Conservation (phyloP, 129 eudicot genomes). For the Artemisia argyi region DNA sequence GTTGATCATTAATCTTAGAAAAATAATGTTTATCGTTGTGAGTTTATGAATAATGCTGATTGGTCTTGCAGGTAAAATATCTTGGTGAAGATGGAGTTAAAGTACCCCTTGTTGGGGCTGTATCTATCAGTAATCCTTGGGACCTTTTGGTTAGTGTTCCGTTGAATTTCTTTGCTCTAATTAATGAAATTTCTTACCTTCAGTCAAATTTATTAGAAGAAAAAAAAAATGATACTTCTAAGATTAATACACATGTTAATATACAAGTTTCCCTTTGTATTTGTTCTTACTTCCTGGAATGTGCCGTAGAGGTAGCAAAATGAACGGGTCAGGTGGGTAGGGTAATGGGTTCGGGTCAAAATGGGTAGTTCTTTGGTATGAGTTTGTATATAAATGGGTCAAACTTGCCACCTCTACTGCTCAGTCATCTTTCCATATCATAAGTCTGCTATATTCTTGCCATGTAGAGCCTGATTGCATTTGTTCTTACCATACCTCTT, state of each 20-base stretch:
- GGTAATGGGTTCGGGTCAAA: no score
- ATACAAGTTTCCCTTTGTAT: slow-evolving; percentile 1
- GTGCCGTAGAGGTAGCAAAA: no score
- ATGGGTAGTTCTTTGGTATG: no score
- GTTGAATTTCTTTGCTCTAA: slow-evolving; percentile 1
- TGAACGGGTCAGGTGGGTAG: no score
- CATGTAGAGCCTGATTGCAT: not conserved
- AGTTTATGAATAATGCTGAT: not conserved
- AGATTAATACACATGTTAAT: not conserved
- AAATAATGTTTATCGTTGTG: not conserved
- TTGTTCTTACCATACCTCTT: slow-evolving; percentile 4
- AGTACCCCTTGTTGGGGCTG: slow-evolving; percentile 79
- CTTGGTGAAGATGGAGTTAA: slow-evolving; percentile 90
- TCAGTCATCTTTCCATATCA: not conserved
- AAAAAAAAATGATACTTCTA: not conserved
- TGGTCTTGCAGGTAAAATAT: slow-evolving; percentile 72
- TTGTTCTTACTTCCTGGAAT: no score
- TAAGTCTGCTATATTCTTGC: not conserved
- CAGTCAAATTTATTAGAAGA: not conserved
- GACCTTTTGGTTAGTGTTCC: slow-evolving; percentile 86
- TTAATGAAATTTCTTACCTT: not conserved
- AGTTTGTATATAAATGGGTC: no score
- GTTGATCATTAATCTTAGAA: no score
- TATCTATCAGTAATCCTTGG: slow-evolving; percentile 91
- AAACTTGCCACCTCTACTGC: no score